Evolutionary conservation across 345 rosid species (phyloP).

Genomic region (Streptanthus diversifolius): DNA sequence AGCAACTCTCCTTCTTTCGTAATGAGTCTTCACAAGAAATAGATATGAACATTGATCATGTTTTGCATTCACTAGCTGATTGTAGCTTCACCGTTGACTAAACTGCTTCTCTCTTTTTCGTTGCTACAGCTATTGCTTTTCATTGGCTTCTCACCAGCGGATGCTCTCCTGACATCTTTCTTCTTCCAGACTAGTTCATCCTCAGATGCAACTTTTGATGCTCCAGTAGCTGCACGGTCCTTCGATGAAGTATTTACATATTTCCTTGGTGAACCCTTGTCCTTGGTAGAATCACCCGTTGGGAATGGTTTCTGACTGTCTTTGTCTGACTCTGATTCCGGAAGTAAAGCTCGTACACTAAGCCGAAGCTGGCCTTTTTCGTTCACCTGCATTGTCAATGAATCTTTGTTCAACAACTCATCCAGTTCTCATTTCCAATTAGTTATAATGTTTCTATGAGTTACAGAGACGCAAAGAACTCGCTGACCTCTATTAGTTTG

Average conservation of each 20-base stretch:
- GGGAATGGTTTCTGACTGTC: conserved; percentile 37
- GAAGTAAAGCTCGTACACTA: conserved; percentile 80
- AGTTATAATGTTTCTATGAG: conserved; percentile 1
- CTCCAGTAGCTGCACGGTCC: conserved; percentile 38
- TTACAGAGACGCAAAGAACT: conserved; percentile 3
- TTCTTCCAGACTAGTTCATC: conserved; percentile 42
- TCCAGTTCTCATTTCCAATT: background rate
- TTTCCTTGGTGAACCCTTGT: conserved; percentile 36
- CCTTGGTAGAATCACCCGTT: conserved; percentile 36
- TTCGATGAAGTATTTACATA: conserved; percentile 29
- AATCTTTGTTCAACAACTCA: conserved; percentile 21
- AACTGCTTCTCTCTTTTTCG: conserved; percentile 43
- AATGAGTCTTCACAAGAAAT: conserved; percentile 11
- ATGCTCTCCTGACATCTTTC: conserved; percentile 53
- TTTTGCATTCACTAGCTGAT: conserved; percentile 37
- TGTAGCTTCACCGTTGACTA: conserved; percentile 66
- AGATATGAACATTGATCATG: conserved; percentile 12
- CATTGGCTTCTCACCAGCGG: conserved; percentile 42
- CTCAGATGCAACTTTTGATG: conserved; percentile 42
- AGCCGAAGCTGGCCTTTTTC: conserved; percentile 96
- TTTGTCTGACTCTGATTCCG: conserved; percentile 52
- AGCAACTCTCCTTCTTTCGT: conserved; percentile 13
- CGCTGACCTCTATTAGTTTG: conserved; percentile 83
- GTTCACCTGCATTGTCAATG: conserved; percentile 57
- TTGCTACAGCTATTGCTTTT: conserved; percentile 41